These are phyloP conservation scores for Oenanthe javanica DNA, from an alignment of 140 eudicot genomes.

Conservation along the genomic window DNA sequence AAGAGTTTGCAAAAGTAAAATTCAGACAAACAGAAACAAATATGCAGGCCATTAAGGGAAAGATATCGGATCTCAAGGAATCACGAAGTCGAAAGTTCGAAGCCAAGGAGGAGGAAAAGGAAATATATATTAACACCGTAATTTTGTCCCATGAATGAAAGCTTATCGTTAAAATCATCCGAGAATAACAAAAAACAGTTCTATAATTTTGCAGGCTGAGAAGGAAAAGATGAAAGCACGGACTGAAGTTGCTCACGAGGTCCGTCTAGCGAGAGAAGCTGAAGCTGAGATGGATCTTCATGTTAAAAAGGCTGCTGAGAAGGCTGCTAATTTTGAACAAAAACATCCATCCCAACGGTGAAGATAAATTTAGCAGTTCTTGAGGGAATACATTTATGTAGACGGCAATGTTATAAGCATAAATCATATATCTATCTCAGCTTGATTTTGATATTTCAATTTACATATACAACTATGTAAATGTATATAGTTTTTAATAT, in stretches of 20 bases:
- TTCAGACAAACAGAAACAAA: constrained; percentile 7
- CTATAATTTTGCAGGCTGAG: constrained; percentile 33
- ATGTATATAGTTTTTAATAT: no score
- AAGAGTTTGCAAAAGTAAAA: neutral
- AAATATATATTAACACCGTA: no score
- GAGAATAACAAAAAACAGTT: neutral
- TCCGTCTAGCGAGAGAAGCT: constrained; percentile 65
- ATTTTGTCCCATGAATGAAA: neutral
- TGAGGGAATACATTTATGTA: neutral
- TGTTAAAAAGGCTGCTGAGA: constrained; percentile 64
- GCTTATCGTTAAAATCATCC: neutral
- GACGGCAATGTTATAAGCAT: no score
- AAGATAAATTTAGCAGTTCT: neutral
- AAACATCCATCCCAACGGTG: constrained; percentile 16
- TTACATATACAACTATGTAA: neutral
- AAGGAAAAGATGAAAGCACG: constrained; percentile 57
- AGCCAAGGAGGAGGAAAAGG: constrained; percentile 67
- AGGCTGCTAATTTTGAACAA: constrained; percentile 36
- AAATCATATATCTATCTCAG: no score
- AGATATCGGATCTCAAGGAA: constrained; percentile 37
- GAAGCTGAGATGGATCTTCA: constrained; percentile 69
- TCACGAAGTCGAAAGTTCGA: constrained; percentile 60
- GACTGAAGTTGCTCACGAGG: constrained; percentile 64
- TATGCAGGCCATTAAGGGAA: constrained; percentile 82
- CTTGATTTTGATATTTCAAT: no score